phyloP scores from a whole-genome alignment of 2,329 filamentous ascomycete species.

The Trichoderma afroharzianum region DNA sequence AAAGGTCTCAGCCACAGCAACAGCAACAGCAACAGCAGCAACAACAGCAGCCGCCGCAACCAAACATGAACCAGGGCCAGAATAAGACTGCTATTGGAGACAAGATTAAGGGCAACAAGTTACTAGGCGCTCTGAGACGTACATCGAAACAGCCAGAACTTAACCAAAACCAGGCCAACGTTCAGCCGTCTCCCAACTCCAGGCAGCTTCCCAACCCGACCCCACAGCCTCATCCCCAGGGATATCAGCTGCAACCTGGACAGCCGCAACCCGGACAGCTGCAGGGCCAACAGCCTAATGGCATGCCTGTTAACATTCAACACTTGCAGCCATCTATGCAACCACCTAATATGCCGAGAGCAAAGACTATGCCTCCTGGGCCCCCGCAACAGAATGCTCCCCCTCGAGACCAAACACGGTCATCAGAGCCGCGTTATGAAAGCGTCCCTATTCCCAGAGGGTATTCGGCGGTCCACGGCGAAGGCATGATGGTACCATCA shows the following conservation, averaged over 20 bases:
- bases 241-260: conserved; percentile 21
- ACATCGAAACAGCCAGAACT: conserved; percentile 23
- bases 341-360: not conserved
- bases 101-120: conserved; percentile 23
- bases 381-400: not conserved
- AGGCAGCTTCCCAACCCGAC: not conserved
- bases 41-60: not conserved
- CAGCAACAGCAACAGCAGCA: not conserved
- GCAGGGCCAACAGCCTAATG: not conserved
- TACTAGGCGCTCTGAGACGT: conserved; percentile 33
- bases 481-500: conserved; percentile 30
- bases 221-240: conserved; percentile 3
- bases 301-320: not conserved
- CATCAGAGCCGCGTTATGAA: conserved; percentile 34
- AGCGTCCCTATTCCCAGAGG: conserved; percentile 37
- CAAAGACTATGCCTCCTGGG: not conserved
- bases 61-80: conserved; percentile 11
- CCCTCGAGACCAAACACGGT: not conserved
- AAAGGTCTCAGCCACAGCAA: conserved; percentile 5
- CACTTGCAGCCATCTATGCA: conserved; percentile 1
- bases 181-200: not conserved
- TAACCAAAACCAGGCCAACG: not conserved
- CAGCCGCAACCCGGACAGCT: conserved; percentile 23
- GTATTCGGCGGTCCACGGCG: conserved; percentile 37
- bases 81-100: conserved; percentile 13